These are phyloP conservation scores for Penicillium cinerascens DNA, from an alignment of 495 filamentous ascomycete species.

Conservation along the genomic window DNA sequence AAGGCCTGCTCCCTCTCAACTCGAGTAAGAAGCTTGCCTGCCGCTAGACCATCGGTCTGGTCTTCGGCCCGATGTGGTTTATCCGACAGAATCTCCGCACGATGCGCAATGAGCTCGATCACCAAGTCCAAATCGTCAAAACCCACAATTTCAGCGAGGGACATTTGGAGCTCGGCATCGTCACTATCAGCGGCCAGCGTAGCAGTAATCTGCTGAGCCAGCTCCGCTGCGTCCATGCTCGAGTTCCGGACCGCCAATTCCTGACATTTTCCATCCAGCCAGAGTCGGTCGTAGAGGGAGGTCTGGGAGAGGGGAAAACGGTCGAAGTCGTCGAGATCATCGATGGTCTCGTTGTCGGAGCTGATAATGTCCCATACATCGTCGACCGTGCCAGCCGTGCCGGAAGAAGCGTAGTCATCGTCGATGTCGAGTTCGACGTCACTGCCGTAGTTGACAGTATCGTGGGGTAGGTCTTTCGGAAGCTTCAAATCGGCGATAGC, in stretches of 20 bases:
- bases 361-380: constrained; percentile 90
- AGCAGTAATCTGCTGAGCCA: constrained; percentile 69
- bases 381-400: constrained; percentile 61
- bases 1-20: constrained; percentile 75
- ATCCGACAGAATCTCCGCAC: constrained; percentile 56
- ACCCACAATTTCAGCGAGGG: constrained; percentile 85
- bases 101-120: constrained; percentile 73
- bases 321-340: constrained; percentile 39
- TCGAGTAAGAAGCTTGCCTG: constrained; percentile 62
- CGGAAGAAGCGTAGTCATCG: constrained; percentile 57
- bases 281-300: constrained; percentile 40
- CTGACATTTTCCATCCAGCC: constrained; percentile 66
- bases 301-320: constrained; percentile 19
- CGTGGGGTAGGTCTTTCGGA: constrained; percentile 41
- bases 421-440: constrained; percentile 60
- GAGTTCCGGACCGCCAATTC: constrained; percentile 55
- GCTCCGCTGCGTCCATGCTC: constrained; percentile 57
- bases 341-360: constrained; percentile 61
- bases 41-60: constrained; percentile 49
- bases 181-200: constrained; percentile 60
- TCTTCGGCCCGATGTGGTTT: constrained; percentile 32
- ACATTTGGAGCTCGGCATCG: constrained; percentile 84
- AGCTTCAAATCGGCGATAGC: constrained; percentile 68
- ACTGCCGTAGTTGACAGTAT: constrained; percentile 46
- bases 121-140: constrained; percentile 90